phyloP scores from a whole-genome alignment of 179 eudicot genomes.

The Silene noctiflora region DNA sequence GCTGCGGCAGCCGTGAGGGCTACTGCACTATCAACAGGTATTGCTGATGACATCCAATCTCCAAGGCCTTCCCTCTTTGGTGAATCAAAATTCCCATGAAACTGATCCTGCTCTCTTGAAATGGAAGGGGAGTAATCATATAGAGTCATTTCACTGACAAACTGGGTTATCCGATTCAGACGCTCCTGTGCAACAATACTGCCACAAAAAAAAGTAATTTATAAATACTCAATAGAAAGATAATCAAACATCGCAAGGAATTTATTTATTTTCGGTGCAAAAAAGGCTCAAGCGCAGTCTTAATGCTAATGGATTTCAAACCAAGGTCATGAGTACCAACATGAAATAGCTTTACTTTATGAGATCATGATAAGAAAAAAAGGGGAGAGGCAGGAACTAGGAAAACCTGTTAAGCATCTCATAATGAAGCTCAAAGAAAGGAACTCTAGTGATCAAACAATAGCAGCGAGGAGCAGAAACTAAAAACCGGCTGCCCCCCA shows the following conservation, averaged over 20 bases:
- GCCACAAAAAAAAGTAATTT: constrained; percentile 27
- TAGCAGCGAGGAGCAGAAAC: constrained; percentile 97
- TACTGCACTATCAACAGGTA: constrained; percentile 73
- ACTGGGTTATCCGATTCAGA: constrained; percentile 75
- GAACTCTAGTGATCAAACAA: constrained; percentile 85
- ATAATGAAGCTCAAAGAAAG: constrained; percentile 86
- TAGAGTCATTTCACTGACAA: constrained; percentile 64
- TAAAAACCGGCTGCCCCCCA: constrained; percentile 58
- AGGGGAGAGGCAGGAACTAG: neutral
- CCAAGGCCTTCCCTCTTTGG: constrained; percentile 32
- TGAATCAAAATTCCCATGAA: constrained; percentile 39
- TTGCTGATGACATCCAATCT: constrained; percentile 79
- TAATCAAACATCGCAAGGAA: neutral
- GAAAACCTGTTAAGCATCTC: constrained; percentile 89
- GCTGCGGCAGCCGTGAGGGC: constrained; percentile 85
- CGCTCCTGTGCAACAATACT: constrained; percentile 96
- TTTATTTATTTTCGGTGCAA: neutral
- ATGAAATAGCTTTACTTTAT: neutral
- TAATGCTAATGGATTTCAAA: neutral
- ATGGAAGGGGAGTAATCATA: constrained; percentile 40
- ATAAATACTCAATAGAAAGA: neutral
- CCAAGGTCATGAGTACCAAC: neutral
- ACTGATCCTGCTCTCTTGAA: constrained; percentile 36
- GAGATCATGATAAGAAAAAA: neutral
- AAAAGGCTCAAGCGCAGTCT: neutral